Base-by-base conservation (phyloP, 2,329 filamentous ascomycete genomes). In the Cordyceps cateniannulata region DNA sequence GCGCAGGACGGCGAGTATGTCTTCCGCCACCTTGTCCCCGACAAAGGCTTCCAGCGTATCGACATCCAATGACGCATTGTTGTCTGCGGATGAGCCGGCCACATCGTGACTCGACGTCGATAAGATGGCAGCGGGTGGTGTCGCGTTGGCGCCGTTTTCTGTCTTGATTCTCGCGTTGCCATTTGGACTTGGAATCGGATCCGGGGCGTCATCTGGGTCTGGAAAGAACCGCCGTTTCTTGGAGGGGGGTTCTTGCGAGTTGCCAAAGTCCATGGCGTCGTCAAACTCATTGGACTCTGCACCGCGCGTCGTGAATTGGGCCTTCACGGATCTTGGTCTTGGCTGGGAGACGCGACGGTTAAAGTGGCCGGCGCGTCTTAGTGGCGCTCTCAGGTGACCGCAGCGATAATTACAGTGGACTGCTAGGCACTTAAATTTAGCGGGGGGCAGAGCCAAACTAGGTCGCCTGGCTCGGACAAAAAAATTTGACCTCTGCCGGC, bases 11-110 rank as follows among this genome's bases (percentile, higher is more conserved):
- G 73, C 72, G 53, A 88, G 67, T 1, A 78, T 72, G 25, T 83
- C 76, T 0, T 75, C 62, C 7, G 76, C 70, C 22, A 89, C 76
- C 56, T 81, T 81, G 61, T 82, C 79, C 40, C 85, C 85, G 24
- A 88, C 73, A 62, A 89, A 81, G 61, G 73, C 76, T 66, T 87
- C 80, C 59, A 89, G 86, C 0, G 76, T 79, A 35, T 77, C 77
- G 60, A 79, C 75, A 65, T 88, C 83, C 63, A 89, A 88, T 1
- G 71, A 70, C 29, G 76, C 29, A 3, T 20, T 8, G 22, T 3
- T 27, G 18, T 53, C 62, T 0, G 71, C 63, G 3, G 71, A 66
- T 3, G 69, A 60, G 27, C 69, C 67, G 56, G 69, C 58, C 16
- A 24, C 8, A 3, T 20, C 47, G 25, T 35, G n/a, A 38, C 25